These are phyloP conservation scores for Fusarium anguioides DNA, from an alignment of 2,329 filamentous ascomycete genomes.

Conservation along the genomic window DNA sequence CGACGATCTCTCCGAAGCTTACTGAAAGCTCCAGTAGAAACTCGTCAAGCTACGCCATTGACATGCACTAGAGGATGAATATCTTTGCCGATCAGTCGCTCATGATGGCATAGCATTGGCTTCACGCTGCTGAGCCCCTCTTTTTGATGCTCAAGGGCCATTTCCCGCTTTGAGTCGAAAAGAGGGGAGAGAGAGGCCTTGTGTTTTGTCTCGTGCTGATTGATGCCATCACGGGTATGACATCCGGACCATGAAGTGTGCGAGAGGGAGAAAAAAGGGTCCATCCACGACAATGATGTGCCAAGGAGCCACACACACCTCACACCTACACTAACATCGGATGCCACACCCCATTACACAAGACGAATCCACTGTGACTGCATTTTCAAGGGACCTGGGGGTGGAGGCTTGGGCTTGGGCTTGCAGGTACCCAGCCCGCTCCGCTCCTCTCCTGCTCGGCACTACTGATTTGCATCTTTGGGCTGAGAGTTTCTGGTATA, in stretches of 20 bases:
- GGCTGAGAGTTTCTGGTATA: slow-evolving; percentile 34
- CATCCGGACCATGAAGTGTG: background rate
- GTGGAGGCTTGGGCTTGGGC: slow-evolving; percentile 29
- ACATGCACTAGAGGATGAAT: slow-evolving; percentile 39
- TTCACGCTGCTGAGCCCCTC: slow-evolving; percentile 27
- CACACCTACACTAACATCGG: background rate
- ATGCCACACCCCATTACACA: slow-evolving; percentile 26
- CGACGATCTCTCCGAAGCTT: slow-evolving; percentile 35
- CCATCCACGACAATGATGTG: slow-evolving; percentile 36
- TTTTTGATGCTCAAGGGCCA: slow-evolving; percentile 14
- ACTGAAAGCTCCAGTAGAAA: slow-evolving; percentile 13
- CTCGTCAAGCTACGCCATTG: slow-evolving; percentile 42
- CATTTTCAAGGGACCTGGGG: slow-evolving; percentile 40
- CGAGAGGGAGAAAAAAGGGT: slow-evolving; percentile 23
- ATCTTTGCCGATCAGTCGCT: slow-evolving; percentile 42
- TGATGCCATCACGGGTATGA: slow-evolving; percentile 25
- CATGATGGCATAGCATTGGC: slow-evolving; percentile 34
- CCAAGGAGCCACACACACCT: slow-evolving; percentile 21
- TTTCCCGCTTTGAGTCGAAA: background rate
- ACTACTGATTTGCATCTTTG: slow-evolving; percentile 3
- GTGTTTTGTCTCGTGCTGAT: slow-evolving; percentile 21
- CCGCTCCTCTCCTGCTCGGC: slow-evolving; percentile 20
- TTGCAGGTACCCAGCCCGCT: slow-evolving; percentile 19
- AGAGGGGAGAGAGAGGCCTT: background rate
- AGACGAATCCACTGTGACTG: slow-evolving; percentile 22